Percentiles rank a stretch among this genome's conserved stretches.
These are phyloP conservation scores for Wakefieldia striispora DNA, from an alignment of 768 basidiomycete genomes.

Conservation along the genomic window DNA sequence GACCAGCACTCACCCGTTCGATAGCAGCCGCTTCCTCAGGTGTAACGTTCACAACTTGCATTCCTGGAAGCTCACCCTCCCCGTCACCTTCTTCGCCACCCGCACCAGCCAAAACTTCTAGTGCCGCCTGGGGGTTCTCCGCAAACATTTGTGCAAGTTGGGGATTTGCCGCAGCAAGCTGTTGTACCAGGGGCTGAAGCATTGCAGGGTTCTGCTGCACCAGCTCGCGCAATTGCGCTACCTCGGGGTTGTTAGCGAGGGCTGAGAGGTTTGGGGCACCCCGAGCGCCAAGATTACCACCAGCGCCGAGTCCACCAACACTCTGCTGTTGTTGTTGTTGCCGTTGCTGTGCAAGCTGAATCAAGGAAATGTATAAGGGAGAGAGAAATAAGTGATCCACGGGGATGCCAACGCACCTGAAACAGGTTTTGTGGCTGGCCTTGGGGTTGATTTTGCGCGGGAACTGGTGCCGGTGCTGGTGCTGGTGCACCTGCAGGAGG, in stretches of 20 bases:
- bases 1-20: conserved; percentile 61
- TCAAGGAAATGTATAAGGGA: background rate
- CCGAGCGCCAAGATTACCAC: conserved; percentile 18
- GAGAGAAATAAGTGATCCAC: background rate
- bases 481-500: conserved; percentile 38
- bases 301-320: conserved; percentile 31
- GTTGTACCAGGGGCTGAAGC: conserved; percentile 80
- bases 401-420: conserved; percentile 49
- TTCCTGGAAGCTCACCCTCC: conserved; percentile 36
- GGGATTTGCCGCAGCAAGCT: conserved; percentile 74
- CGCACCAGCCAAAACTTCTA: conserved; percentile 54
- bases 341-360: conserved; percentile 71
- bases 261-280: conserved; percentile 46
- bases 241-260: conserved; percentile 60
- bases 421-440: conserved; percentile 81
- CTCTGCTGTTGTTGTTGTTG: conserved; percentile 36
- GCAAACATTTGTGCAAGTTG: conserved; percentile 65
- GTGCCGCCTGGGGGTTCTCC: conserved; percentile 67
- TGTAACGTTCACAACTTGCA: conserved; percentile 68
- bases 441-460: conserved; percentile 7
- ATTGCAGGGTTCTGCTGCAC: conserved; percentile 74
- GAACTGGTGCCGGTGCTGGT: conserved; percentile 30
- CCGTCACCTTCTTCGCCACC: conserved; percentile 39
- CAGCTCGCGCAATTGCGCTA: conserved; percentile 71
- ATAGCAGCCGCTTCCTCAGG: conserved; percentile 88